Conservation (phyloP, 2,329 filamentous ascomycete genomes). For the Fusarium staphyleae region DNA sequence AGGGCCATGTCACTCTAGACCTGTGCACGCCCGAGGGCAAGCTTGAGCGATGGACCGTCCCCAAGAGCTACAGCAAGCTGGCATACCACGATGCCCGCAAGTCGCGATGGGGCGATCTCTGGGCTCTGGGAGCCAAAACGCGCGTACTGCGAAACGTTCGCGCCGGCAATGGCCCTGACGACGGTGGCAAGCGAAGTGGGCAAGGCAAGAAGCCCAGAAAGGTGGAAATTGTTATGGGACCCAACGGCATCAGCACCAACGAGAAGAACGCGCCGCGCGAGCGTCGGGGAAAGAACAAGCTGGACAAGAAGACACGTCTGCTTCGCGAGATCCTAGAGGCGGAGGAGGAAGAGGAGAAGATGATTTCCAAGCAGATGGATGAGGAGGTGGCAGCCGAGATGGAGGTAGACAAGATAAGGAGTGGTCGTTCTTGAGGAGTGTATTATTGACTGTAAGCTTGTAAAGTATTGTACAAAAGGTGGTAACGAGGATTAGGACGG, state of each 20-base stretch:
- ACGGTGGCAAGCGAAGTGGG: slow-evolving; percentile 55
- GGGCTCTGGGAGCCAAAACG: slow-evolving; percentile 94
- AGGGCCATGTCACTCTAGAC: slow-evolving; percentile 87
- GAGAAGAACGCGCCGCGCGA: slow-evolving; percentile 48
- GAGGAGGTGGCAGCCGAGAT: slow-evolving; percentile 43
- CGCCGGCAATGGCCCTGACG: slow-evolving; percentile 60
- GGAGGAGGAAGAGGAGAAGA: slow-evolving; percentile 44
- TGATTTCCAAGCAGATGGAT: slow-evolving; percentile 45
- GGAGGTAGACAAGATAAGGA: slow-evolving; percentile 27
- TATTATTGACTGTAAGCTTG: slow-evolving; percentile 22
- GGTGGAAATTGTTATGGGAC: slow-evolving; percentile 47
- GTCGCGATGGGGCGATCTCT: slow-evolving; percentile 88
- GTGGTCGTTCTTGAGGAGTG: slow-evolving; percentile 13
- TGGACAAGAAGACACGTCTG: slow-evolving; percentile 48
- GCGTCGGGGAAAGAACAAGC: slow-evolving; percentile 52
- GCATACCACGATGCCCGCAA: slow-evolving; percentile 95
- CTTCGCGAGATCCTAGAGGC: slow-evolving; percentile 50
- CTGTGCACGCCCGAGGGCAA: slow-evolving; percentile 85
- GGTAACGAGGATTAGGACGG: slow-evolving; percentile 5
- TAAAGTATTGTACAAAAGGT: slow-evolving; percentile 32
- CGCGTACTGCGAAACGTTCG: slow-evolving; percentile 68
- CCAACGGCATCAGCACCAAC: slow-evolving; percentile 48
- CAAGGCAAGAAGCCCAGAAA: slow-evolving; percentile 51
- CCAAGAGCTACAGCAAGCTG: slow-evolving; percentile 78
- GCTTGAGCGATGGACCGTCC: slow-evolving; percentile 93